A percentile compares a stretch with the other conserved stretches of the same genome.
Evolutionary conservation across 1,139 yeast genomes (phyloP).

Genomic region (Blastobotrys apis): DNA sequence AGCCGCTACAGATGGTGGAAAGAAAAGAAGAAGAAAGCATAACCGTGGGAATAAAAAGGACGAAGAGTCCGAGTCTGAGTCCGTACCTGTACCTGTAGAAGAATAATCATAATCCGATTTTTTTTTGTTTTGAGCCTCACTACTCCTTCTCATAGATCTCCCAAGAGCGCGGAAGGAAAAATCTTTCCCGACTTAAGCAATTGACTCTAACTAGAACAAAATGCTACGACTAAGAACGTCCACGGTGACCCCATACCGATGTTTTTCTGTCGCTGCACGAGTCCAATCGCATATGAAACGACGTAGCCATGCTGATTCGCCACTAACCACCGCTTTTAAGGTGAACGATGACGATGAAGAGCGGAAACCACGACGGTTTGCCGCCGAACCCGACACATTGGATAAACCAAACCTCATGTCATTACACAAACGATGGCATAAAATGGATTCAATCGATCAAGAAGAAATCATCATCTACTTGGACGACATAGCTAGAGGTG

Average conservation of each 20-base stretch:
- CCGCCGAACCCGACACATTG: constrained; percentile 25
- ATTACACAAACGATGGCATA: constrained; percentile 37
- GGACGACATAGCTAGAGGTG: constrained; percentile 42
- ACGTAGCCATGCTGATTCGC: constrained; percentile 16
- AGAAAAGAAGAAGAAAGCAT: constrained; percentile 16
- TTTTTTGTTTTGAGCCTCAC: too few relatives aligned
- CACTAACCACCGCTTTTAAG: constrained; percentile 33
- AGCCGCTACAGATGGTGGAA: constrained; percentile 1
- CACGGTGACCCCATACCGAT: constrained; percentile 3
- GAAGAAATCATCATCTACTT: constrained; percentile 44
- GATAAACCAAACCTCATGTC: constrained; percentile 32
- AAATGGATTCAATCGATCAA: constrained; percentile 38
- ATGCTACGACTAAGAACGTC: too few relatives aligned
- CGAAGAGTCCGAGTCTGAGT: too few relatives aligned
- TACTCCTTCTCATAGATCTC: too few relatives aligned
- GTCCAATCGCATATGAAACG: constrained; percentile 9
- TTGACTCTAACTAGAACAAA: too few relatives aligned
- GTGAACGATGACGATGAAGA: constrained; percentile 28
- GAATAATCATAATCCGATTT: too few relatives aligned
- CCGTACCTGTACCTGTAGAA: too few relatives aligned
- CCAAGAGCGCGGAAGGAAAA: too few relatives aligned
- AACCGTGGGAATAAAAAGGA: constrained; percentile 3
- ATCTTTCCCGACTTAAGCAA: too few relatives aligned
- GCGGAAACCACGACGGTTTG: constrained; percentile 22
- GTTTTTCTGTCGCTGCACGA: constrained; percentile 3